Conservation (phyloP, 805 yeast species). For the Schizosaccharomyces osmophilus region DNA sequence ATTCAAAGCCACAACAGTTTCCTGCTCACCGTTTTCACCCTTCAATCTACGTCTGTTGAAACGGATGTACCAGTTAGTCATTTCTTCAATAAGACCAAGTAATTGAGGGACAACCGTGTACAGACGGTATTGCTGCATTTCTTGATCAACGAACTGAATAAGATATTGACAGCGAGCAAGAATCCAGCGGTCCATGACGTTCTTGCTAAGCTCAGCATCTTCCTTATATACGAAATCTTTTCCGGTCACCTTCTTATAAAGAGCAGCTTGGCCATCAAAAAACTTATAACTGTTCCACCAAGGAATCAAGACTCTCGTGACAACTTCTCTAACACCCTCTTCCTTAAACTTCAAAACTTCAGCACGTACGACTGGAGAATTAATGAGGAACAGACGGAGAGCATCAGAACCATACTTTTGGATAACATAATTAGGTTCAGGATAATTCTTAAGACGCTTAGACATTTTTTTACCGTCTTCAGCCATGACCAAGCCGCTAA, state of each 20-base stretch:
- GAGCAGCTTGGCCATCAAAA: constrained; percentile 77
- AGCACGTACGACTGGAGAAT: constrained; percentile 91
- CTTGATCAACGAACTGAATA: constrained; percentile 60
- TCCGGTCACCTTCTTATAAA: constrained; percentile 51
- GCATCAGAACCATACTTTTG: constrained; percentile 95
- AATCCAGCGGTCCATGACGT: constrained; percentile 95
- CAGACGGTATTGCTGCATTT: constrained; percentile 73
- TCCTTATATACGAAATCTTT: constrained; percentile 53
- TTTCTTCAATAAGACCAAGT: constrained; percentile 66
- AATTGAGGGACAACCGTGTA: constrained; percentile 91
- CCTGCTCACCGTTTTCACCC: constrained; percentile 74
- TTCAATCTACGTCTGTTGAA: constrained; percentile 93
- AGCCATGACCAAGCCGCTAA: constrained; percentile 87
- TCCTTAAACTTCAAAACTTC: constrained; percentile 92
- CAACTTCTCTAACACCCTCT: constrained; percentile 96
- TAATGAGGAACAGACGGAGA: constrained; percentile 77
- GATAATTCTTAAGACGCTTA: constrained; percentile 89
- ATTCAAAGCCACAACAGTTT: constrained; percentile 67
- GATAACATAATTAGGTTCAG: constrained; percentile 69
- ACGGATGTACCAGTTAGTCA: constrained; percentile 97
- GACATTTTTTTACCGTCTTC: constrained; percentile 99
- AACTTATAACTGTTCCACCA: constrained; percentile 98
- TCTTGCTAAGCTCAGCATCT: constrained; percentile 29
- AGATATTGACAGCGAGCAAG: constrained; percentile 88
- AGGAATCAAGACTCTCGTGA: constrained; percentile 81